phyloP scores from a whole-genome alignment of 2,329 filamentous ascomycete species.

The Microcyclospora pomicola region DNA sequence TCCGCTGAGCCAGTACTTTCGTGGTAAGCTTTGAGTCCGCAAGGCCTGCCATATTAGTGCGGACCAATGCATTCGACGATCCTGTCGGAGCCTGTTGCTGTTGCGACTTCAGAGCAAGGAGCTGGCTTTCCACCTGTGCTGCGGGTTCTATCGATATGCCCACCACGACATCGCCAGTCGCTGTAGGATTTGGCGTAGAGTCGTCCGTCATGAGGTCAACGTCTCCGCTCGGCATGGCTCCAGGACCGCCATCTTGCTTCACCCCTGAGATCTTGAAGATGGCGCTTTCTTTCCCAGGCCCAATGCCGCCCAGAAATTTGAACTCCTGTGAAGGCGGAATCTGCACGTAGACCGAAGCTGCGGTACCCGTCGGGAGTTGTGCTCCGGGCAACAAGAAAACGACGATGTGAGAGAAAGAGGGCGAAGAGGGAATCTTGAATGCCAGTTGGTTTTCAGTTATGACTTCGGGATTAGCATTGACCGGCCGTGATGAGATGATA shows the following conservation, averaged over 20 bases:
- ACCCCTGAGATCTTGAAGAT: conserved; percentile 62
- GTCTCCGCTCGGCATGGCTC: conserved; percentile 24
- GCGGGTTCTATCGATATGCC: conserved; percentile 73
- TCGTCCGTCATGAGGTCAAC: conserved; percentile 37
- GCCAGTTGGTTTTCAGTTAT: conserved; percentile 48
- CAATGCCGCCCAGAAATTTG: conserved; percentile 76
- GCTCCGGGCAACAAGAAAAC: conserved; percentile 77
- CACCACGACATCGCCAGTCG: conserved; percentile 47
- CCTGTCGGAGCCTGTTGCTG: conserved; percentile 17
- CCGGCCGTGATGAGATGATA: conserved; percentile 46
- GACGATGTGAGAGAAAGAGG: conserved; percentile 58
- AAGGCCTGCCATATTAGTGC: conserved; percentile 2
- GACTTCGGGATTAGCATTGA: conserved; percentile 42
- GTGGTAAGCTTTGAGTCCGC: conserved; percentile 40
- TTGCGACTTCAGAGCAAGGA: conserved; percentile 45
- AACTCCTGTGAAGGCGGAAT: conserved; percentile 50
- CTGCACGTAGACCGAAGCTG: conserved; percentile 82
- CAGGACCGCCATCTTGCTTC: conserved; percentile 19
- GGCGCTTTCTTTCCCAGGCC: conserved; percentile 78
- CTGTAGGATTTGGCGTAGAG: conserved; percentile 12
- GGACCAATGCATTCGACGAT: conserved; percentile 23
- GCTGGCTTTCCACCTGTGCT: conserved; percentile 53
- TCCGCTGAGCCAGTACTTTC: conserved; percentile 71
- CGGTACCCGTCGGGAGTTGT: conserved; percentile 57
- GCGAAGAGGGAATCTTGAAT: conserved; percentile 48